Evolutionary conservation across 2,329 filamentous ascomycete species (phyloP).

Genomic region (Helotiales sp.): DNA sequence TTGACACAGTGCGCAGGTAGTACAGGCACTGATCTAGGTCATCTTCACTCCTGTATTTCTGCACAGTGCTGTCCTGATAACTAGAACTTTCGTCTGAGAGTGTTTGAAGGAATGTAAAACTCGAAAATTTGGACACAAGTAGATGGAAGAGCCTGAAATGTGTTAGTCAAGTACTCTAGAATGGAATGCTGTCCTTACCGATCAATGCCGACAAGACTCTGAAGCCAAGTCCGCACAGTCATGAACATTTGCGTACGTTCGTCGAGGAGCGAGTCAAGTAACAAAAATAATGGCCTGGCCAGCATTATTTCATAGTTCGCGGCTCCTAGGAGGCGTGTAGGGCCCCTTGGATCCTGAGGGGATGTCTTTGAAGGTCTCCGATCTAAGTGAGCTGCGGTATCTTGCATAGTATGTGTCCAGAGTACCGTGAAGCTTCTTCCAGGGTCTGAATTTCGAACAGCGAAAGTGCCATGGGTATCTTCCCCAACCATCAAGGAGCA

Average conservation of each 20-base stretch:
- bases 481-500: conserved; percentile 68
- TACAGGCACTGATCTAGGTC: conserved; percentile 80
- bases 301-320: conserved; percentile 76
- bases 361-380: conserved; percentile 56
- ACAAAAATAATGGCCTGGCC: conserved; percentile 77
- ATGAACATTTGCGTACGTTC: conserved; percentile 76
- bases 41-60: conserved; percentile 58
- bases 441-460: conserved; percentile 59
- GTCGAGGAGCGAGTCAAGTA: conserved; percentile 78
- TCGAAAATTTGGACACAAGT: conserved; percentile 62
- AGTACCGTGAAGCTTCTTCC: conserved; percentile 75
- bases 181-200: conserved; percentile 53
- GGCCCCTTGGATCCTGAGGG: conserved; percentile 43
- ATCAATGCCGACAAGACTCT: conserved; percentile 66
- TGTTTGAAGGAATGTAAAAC: conserved; percentile 57
- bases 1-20: conserved; percentile 75
- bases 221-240: conserved; percentile 81
- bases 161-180: conserved; percentile 1
- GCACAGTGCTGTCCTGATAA: conserved; percentile 34
- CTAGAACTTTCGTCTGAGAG: conserved; percentile 25
- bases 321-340: conserved; percentile 56
- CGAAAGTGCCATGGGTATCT: conserved; percentile 54
- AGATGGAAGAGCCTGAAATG: conserved; percentile 61
- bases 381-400: conserved; percentile 52
- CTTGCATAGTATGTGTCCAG: conserved; percentile 80